Evolutionary conservation across 345 rosid genomes (phyloP).

Genomic region (Moricandia arvensis): DNA sequence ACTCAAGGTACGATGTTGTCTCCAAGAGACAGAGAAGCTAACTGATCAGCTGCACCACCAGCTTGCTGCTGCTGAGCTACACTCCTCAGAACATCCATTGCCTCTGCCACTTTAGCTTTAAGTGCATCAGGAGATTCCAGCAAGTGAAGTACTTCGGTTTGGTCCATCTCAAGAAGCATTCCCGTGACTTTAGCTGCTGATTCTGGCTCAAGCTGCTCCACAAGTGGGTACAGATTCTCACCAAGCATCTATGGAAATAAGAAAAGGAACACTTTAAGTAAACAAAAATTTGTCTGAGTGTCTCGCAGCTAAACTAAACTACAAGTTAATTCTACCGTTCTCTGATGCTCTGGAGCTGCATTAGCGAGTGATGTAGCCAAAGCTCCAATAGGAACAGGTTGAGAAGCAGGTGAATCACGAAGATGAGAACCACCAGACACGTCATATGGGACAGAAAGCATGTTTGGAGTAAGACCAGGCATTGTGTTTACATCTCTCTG

Average conservation of each 20-base stretch:
- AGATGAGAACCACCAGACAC: conserved; percentile 57
- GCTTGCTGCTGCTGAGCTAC: conserved; percentile 56
- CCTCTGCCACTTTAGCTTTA: conserved; percentile 57
- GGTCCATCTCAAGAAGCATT: conserved; percentile 66
- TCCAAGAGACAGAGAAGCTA: conserved; percentile 55
- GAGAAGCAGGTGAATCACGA: conserved; percentile 63
- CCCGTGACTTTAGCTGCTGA: conserved; percentile 56
- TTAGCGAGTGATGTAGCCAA: conserved; percentile 88
- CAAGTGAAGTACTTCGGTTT: conserved; percentile 60
- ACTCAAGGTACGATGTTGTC: conserved; percentile 50
- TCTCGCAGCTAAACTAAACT: background rate
- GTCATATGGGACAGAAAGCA: conserved; percentile 73
- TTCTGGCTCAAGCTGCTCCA: conserved; percentile 57
- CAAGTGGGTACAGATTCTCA: conserved; percentile 62
- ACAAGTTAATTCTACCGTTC: conserved; percentile 52
- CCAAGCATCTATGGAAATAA: conserved; percentile 46
- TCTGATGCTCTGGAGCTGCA: conserved; percentile 82
- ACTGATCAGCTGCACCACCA: conserved; percentile 53
- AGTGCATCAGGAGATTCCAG: conserved; percentile 65
- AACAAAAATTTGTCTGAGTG: background rate
- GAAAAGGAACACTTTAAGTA: background rate
- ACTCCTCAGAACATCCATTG: conserved; percentile 49
- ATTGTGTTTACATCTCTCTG: conserved; percentile 53
- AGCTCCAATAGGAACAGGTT: conserved; percentile 76
- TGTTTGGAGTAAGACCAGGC: conserved; percentile 71